phyloP scores from a whole-genome alignment of 805 yeast genomes.

The Saccharomycopsis sp. region DNA sequence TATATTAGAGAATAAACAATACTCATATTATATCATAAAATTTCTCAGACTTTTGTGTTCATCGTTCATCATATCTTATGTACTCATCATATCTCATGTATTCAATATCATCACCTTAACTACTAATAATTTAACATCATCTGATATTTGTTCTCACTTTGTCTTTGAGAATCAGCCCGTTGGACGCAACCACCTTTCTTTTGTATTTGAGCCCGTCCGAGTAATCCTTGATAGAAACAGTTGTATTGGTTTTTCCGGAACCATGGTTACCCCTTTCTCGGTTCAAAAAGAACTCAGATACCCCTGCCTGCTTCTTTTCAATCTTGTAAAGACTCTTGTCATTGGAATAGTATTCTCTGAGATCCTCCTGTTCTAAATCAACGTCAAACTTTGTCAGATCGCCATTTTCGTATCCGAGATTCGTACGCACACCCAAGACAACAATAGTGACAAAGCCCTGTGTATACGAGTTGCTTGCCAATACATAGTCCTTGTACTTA shows the following conservation, averaged over 20 bases:
- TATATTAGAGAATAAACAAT: no score
- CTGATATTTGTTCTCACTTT: neutral
- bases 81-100: no score
- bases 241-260: constrained; percentile 31
- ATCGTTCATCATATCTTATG: no score
- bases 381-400: constrained; percentile 25
- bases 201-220: constrained; percentile 26
- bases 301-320: constrained; percentile 36
- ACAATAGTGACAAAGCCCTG: constrained; percentile 21
- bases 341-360: constrained; percentile 23
- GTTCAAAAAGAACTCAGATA: constrained; percentile 36
- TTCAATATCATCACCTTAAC: no score
- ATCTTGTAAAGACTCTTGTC: constrained; percentile 24
- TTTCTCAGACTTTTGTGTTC: no score
- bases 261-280: constrained; percentile 43
- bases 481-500: neutral
- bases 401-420: constrained; percentile 26
- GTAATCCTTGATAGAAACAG: constrained; percentile 24
- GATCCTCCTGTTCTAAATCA: constrained; percentile 4
- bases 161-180: constrained; percentile 27
- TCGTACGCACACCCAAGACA: constrained; percentile 24
- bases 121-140: no score
- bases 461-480: neutral
- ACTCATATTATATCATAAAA: no score
- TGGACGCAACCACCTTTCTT: constrained; percentile 31